Base-by-base conservation (phyloP, 257 asterid species). In the Nicotiana attenuata region DNA sequence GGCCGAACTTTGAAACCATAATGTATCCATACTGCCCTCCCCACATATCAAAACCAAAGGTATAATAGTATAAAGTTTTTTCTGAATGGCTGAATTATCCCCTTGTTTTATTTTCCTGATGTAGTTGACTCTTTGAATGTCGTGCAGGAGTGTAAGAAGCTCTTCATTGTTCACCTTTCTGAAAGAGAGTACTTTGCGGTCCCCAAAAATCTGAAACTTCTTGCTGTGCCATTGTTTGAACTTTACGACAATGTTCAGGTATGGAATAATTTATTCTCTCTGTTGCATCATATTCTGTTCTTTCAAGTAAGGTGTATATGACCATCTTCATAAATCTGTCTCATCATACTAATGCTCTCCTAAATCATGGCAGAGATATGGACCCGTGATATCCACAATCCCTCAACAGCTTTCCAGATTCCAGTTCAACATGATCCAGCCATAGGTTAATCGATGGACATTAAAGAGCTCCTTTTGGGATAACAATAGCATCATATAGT, bases 201-300 rank as follows among this genome's bases (percentile, higher is more conserved):
- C 65, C 99, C 99, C 0, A 94, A 94, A 91, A 96, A 96, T 88
- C 86, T 96, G 88, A 94, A 96, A 81, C 98, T 96, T 83, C 97
- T 96, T 69, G 99, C 97, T 56, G 99, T 96, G 86, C 99, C 99
- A 67, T 85, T 96, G 85, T 96, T 96, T 87, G 97, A 96, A 85
- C 96, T 96, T 13, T 96, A 96, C n/a, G 99, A 94, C 90, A 94
- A 94, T 86, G 98, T 93, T 85, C 97, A 94, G 99, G 99, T 96
- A 78, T 31, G 66, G 47, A 38, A 9, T 55, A 31, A 19, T 29
- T 8, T 15, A 15, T 71, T 13, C 0, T 69, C 16, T 69, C 60
- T 45, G 22, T 20, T 45, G 20, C 78, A 28, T 11, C 38, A n/a
- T 22, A 45, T 45, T 71, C 60, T 22, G 38, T 38, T 38, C 31